Evolutionary conservation across 2,329 filamentous ascomycete genomes (phyloP), one percentile per base, ranked within the genome.

Genomic region (Pseudonectria foliicola): DNA sequence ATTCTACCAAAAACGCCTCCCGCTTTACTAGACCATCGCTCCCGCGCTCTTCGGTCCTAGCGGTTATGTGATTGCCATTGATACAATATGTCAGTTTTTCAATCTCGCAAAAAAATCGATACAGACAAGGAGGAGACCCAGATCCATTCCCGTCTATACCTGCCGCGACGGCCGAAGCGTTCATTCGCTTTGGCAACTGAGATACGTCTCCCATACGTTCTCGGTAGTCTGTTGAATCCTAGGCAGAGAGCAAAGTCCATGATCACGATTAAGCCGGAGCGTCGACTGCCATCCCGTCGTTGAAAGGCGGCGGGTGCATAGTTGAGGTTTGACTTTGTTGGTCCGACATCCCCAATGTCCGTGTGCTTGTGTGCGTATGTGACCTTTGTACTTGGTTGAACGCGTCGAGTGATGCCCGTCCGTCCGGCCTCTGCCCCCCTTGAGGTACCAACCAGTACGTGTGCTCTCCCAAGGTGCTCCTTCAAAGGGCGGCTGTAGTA

Each of bases 231-330:
- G 80, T 83, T 77, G 72, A 65, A 21, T 21, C 63, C 47, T 42
- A 75, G 85, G 87, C 88, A 82, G 71, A 94, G 75, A 94, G 63
- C 60, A 76, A 75, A 61, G 42, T 39, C 44, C 42, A 46, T 54
- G 83, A 86, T 86, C 85, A 82, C 86, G 82, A 94, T 92, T 95
- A 95, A 95, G 89, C 89, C 88, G 89, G 89, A 94, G 88, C 85
- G 77, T 77, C 80, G 82, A 80, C 79, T 89, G 81, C 75, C 85
- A 80, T 78, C 74, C 78, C 72, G 70, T 69, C 66, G 66, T 76
- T 69, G 85, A 94, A 67, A 93, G 84, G 77, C 70, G 61, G 61
- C 65, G 70, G 79, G 78, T 83, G 85, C 81, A 79, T 95, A 84
- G 86, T 82, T 77, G 80, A 74, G 70, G 86, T 77, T 94, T 95